These are phyloP conservation scores for Tuber umbilicatum DNA, from an alignment of 495 filamentous ascomycete species.

Conservation along the genomic window DNA sequence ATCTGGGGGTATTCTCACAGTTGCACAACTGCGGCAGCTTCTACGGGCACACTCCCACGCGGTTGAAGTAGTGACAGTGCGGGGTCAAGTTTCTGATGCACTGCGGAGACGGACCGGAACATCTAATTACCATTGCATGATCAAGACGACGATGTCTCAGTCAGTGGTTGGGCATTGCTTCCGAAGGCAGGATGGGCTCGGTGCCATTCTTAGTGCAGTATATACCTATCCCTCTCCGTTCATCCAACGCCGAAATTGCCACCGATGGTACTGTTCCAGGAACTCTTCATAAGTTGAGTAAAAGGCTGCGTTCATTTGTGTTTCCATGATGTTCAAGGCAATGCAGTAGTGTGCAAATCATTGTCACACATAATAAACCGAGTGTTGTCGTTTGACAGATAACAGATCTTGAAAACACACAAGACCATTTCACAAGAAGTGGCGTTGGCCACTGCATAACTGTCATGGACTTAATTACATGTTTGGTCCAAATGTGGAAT, in stretches of 20 bases:
- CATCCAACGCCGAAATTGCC: background rate
- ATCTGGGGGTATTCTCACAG: background rate
- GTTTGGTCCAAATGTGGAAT: background rate
- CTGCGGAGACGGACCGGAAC: background rate
- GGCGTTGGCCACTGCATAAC: background rate
- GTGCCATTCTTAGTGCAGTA: background rate
- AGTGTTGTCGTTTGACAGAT: background rate
- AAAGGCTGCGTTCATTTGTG: background rate
- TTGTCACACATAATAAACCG: background rate
- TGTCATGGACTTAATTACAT: background rate
- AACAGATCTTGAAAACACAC: background rate
- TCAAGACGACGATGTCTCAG: background rate
- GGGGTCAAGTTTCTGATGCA: background rate
- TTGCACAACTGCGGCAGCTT: background rate
- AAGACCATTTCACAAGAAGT: background rate
- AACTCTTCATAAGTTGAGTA: background rate
- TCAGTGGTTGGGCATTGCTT: background rate
- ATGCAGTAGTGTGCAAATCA: background rate
- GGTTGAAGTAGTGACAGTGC: background rate
- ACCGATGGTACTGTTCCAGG: background rate
- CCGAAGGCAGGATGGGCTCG: background rate
- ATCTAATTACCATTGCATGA: background rate
- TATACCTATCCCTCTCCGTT: background rate
- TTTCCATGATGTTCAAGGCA: background rate
- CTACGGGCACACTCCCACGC: background rate